Conservation (phyloP, 441 rosid species). For the Euphorbia neoarborescens region DNA sequence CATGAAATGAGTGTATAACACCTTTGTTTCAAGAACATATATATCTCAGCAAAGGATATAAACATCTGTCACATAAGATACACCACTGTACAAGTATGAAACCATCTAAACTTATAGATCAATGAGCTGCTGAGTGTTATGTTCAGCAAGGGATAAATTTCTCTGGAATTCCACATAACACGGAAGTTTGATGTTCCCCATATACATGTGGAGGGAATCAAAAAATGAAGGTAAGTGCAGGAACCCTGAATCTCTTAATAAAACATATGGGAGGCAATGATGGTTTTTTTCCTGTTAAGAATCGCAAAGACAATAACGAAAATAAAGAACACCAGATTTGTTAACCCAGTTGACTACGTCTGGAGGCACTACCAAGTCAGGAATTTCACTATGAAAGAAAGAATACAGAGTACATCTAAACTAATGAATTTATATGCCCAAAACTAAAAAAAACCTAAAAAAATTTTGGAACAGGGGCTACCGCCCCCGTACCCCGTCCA, state of each 20-base stretch:
- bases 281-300: background rate
- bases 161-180: background rate
- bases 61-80: background rate
- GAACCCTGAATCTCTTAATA: background rate
- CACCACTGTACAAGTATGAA: background rate
- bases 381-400: no score
- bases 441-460: no score
- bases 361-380: no score
- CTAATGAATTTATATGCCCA: no score
- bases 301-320: no score
- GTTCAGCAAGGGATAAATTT: conserved; percentile 3
- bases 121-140: background rate
- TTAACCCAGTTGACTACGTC: no score
- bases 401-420: no score
- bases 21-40: background rate
- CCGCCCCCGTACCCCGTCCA: no score
- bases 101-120: background rate
- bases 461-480: no score
- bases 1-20: background rate
- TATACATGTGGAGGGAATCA: background rate
- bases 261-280: background rate
- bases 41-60: background rate
- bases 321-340: no score
- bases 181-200: background rate
- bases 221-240: background rate